These are phyloP conservation scores for Bombardia bombarda DNA, from an alignment of 495 filamentous ascomycete genomes.

Conservation along the genomic window DNA sequence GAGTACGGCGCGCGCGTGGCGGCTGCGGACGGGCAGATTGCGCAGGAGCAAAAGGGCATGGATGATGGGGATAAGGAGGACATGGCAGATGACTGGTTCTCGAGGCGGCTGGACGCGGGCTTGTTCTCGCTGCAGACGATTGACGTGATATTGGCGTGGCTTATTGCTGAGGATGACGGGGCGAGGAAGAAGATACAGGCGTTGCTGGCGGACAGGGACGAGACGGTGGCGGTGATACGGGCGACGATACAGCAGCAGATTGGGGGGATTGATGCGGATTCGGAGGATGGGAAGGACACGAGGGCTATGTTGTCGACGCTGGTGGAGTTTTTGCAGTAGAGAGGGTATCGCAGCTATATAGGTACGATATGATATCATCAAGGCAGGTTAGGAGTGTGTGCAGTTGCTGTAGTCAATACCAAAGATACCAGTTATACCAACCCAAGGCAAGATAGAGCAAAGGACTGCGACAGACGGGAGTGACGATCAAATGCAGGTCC, in stretches of 20 bases:
- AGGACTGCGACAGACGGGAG: not conserved
- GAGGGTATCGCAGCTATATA: not conserved
- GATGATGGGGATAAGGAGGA: constrained; percentile 59
- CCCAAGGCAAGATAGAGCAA: not conserved
- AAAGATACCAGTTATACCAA: too few relatives aligned
- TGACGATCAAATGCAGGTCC: not conserved
- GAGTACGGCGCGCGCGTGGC: constrained; percentile 61
- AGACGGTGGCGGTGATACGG: constrained; percentile 52
- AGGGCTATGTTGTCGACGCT: constrained; percentile 66
- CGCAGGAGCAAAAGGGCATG: constrained; percentile 37
- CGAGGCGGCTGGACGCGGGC: constrained; percentile 75
- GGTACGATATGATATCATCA: not conserved
- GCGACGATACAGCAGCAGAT: constrained; percentile 64
- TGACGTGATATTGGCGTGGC: constrained; percentile 86
- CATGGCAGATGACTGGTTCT: constrained; percentile 60
- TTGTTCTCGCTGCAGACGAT: constrained; percentile 79
- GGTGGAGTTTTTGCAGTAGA: constrained; percentile 47
- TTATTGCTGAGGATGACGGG: constrained; percentile 83
- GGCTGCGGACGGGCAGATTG: constrained; percentile 60
- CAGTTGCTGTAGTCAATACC: constrained; percentile 6
- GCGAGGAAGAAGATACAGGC: constrained; percentile 57
- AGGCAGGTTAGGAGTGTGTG: constrained; percentile 3
- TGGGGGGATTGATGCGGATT: constrained; percentile 49
- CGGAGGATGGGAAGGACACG: constrained; percentile 47
- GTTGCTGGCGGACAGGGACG: constrained; percentile 60